Evolutionary conservation across 2,329 filamentous ascomycete species (phyloP), one percentile per base, ranked within the genome.

Genomic region (Chaetomiaceae sp.): DNA sequence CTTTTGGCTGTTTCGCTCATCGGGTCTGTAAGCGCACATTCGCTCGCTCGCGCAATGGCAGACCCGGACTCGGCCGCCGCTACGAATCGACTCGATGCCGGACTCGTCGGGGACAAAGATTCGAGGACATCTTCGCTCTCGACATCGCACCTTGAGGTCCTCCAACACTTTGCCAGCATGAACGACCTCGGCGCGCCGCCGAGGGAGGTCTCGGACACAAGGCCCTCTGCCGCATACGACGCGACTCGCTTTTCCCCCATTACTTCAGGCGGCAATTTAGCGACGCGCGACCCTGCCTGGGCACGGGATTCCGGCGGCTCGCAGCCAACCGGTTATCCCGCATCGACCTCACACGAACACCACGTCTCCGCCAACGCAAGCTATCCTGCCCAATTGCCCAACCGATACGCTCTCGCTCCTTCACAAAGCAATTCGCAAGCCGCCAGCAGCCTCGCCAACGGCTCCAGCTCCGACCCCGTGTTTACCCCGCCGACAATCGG

Each of bases 401-500:
- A 53, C 40, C 50, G 39, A 33, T 56, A 54, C 27, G 53, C 55
- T 1, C 59, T 58, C n/a, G 56, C 59, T 7, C 48, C 59, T 51
- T 72, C 71, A 15, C 71, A 68, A 61, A 69, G 70, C 64, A 70
- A 72, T 55, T 76, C 73, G 5, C 74, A 78, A 63, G 71, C 69
- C 31, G 77, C 75, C 14, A 70, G 74, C n/a, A 70, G 47, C 51
- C 60, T 63, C 19, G 69, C 69, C 19, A 71, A 69, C 45, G 69
- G 73, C 53, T 66, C 67, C 45, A 69, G 73, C 53, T 66, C 66
- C 44, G 71, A 74, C 60, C 68, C 65, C 59, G 68, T 75, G 54
- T 75, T 75, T 60, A 75, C 72, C 38, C 73, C 73, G 47, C 68
- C 72, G 37, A 68, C 65, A 27, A 75, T 71, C 65, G 72, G 74